Evolutionary conservation across 345 rosid species (phyloP).

Genomic region (Tarenaya hassleriana): DNA sequence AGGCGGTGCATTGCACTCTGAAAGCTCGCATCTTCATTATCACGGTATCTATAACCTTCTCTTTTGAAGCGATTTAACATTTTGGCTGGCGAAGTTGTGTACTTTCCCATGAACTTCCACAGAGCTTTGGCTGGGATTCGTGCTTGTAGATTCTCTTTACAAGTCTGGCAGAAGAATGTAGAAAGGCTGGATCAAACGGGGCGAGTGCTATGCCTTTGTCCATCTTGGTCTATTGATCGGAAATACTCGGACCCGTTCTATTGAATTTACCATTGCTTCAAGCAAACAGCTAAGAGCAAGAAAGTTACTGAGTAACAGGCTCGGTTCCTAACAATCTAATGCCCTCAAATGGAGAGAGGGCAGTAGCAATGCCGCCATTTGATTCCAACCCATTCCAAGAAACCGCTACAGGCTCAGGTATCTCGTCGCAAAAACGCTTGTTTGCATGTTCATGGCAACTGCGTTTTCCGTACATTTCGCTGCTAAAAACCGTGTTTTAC

Average conservation of each 20-base stretch:
- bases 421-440: constrained; percentile 42
- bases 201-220: constrained; percentile 49
- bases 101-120: constrained; percentile 29
- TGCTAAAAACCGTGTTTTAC: constrained; percentile 43
- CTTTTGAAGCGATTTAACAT: constrained; percentile 17
- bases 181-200: constrained; percentile 48
- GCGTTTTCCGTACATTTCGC: constrained; percentile 54
- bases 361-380: constrained; percentile 37
- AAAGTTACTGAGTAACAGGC: constrained; percentile 53
- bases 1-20: constrained; percentile 30
- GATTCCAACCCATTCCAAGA: constrained; percentile 68
- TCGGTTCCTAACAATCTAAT: constrained; percentile 51
- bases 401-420: constrained; percentile 41
- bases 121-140: constrained; percentile 23
- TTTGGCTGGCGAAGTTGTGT: constrained; percentile 27
- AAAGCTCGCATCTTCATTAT: constrained; percentile 21
- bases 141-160: constrained; percentile 38
- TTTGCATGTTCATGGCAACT: constrained; percentile 34
- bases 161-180: constrained; percentile 41
- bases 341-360: constrained; percentile 58
- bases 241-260: constrained; percentile 55
- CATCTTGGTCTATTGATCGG: constrained; percentile 38
- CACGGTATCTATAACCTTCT: constrained; percentile 19
- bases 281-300: constrained; percentile 38
- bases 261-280: constrained; percentile 48